These are phyloP conservation scores for Hevea brasiliensis DNA, from an alignment of 345 rosid genomes.

Conservation along the genomic window DNA sequence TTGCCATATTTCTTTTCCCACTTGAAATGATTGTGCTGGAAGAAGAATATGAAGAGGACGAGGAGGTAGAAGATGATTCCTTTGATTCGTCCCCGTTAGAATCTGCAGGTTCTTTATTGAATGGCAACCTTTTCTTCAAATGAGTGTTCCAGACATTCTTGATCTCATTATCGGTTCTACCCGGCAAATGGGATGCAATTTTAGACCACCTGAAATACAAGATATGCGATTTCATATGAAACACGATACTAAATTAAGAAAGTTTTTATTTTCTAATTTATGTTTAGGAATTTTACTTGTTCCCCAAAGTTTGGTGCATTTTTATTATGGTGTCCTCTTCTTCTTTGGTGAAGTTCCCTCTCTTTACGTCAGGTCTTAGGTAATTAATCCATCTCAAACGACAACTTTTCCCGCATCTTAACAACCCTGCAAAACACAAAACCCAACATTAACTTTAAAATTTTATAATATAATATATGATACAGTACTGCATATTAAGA, in stretches of 20 bases:
- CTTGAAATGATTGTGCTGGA: conserved; percentile 20
- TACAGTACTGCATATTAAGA: no score
- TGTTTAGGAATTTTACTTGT: conserved; percentile 48
- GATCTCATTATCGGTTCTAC: conserved; percentile 93
- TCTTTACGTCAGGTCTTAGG: conserved; percentile 79
- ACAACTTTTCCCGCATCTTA: conserved; percentile 91
- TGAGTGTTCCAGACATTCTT: conserved; percentile 91
- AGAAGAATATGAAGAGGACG: conserved; percentile 40
- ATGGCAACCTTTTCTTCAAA: conserved; percentile 55
- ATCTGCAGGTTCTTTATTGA: conserved; percentile 4
- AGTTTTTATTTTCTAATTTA: no score
- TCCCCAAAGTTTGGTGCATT: conserved; percentile 64
- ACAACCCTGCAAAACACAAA: conserved; percentile 47
- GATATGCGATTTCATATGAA: no score
- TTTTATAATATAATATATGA: no score
- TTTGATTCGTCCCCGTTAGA: conserved; percentile 19
- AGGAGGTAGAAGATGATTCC: conserved; percentile 20
- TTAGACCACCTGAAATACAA: conserved; percentile 72
- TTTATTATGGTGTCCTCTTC: conserved; percentile 67
- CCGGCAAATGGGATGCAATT: conserved; percentile 75
- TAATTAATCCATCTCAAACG: conserved; percentile 92
- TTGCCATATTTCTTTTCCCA: neutral
- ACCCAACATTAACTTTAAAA: no score
- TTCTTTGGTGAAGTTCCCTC: conserved; percentile 73
- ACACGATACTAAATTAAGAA: no score